Conservation (phyloP, 495 filamentous ascomycete genomes). For the Xylaria curta region DNA sequence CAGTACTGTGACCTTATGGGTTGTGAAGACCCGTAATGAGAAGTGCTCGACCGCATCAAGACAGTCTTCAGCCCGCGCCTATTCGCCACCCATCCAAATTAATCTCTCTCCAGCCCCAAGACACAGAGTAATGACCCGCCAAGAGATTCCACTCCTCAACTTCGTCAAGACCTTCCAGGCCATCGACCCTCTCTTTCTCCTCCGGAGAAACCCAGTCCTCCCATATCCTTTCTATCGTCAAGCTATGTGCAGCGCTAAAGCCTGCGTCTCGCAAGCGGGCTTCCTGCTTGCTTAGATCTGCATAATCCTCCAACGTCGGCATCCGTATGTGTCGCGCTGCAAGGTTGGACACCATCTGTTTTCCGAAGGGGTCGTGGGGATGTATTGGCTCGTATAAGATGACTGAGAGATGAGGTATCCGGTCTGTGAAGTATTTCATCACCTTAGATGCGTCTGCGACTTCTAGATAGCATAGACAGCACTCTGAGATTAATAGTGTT, state of each 20-base stretch:
- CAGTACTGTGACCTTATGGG: background rate
- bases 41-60: no score
- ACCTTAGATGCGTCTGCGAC: constrained; percentile 65
- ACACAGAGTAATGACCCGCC: constrained; percentile 87
- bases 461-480: constrained; percentile 88
- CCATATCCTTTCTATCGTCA: constrained; percentile 79
- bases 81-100: constrained; percentile 15
- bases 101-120: constrained; percentile 67
- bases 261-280: constrained; percentile 66
- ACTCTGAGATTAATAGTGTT: constrained; percentile 89
- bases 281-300: constrained; percentile 68
- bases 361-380: constrained; percentile 83
- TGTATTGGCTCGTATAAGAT: constrained; percentile 90
- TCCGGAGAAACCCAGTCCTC: constrained; percentile 68
- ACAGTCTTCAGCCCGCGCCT: no score
- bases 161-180: constrained; percentile 90
- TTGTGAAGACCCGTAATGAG: no score
- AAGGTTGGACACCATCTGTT: constrained; percentile 90
- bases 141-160: constrained; percentile 93
- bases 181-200: constrained; percentile 83
- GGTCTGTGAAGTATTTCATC: constrained; percentile 68
- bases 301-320: constrained; percentile 78
- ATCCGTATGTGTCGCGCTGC: constrained; percentile 82
- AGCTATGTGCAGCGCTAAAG: constrained; percentile 61
- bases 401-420: constrained; percentile 64